phyloP scores from a whole-genome alignment of 257 asterid species.

The Ballota nigra region DNA sequence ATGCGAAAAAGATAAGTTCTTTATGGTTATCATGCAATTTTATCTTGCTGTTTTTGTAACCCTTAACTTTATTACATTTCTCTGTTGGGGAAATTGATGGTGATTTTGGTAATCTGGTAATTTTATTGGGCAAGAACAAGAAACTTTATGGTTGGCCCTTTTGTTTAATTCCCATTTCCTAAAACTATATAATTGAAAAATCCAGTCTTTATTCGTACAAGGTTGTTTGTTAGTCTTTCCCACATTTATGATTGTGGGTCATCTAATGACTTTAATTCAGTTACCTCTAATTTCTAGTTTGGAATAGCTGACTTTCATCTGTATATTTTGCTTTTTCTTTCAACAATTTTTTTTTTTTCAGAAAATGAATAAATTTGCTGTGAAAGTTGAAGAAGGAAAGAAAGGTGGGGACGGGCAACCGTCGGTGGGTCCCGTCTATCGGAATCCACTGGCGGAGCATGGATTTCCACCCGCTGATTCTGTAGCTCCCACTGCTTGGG shows the following conservation, averaged over 20 bases:
- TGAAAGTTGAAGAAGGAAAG: conserved; percentile 70
- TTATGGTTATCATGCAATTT: neutral
- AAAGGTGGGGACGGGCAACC: conserved; percentile 61
- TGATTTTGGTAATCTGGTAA: neutral
- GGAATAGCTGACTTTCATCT: neutral
- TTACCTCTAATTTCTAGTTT: conserved; percentile 4
- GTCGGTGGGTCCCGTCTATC: conserved; percentile 76
- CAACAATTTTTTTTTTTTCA: conserved; percentile 21
- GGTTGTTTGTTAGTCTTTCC: neutral
- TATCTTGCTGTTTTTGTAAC: neutral
- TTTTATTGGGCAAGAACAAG: neutral
- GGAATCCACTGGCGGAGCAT: conserved; percentile 64
- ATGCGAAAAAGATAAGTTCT: neutral
- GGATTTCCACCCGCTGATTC: conserved; percentile 63
- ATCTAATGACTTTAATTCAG: neutral
- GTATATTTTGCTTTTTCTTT: neutral
- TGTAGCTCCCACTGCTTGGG: conserved; percentile 67
- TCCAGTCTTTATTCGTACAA: neutral
- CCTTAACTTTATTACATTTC: neutral
- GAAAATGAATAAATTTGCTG: conserved; percentile 56
- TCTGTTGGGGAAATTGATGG: neutral
- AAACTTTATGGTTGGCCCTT: neutral
- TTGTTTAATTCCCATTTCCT: conserved; percentile 1
- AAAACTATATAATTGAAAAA: neutral
- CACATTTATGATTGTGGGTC: conserved; percentile 28